These are phyloP conservation scores for Aphanomyces euteiches DNA, from an alignment of 352 stramenopile species.

Conservation along the genomic window DNA sequence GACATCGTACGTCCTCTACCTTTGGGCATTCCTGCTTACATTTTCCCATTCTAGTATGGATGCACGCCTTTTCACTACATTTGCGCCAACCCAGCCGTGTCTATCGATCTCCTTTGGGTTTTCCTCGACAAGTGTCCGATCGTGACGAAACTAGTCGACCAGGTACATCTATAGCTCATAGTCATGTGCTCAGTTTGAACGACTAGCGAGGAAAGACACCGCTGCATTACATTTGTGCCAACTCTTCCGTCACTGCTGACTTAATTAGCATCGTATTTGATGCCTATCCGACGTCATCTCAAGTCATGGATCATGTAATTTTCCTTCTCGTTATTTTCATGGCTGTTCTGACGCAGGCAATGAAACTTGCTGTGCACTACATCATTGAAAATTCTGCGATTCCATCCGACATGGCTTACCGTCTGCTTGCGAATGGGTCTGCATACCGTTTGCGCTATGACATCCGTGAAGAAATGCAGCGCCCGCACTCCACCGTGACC, in stretches of 20 bases:
- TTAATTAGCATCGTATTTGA: constrained; percentile 70
- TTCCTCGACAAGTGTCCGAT: constrained; percentile 61
- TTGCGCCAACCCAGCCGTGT: constrained; percentile 56
- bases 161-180: constrained; percentile 31
- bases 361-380: constrained; percentile 68
- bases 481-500: constrained; percentile 20
- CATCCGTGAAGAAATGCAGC: constrained; percentile 37
- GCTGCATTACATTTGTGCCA: constrained; percentile 61
- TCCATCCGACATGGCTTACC: constrained; percentile 42
- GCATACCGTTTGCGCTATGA: constrained; percentile 70
- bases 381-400: constrained; percentile 59
- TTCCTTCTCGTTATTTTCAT: neutral
- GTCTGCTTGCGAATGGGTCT: constrained; percentile 54
- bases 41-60: constrained; percentile 9
- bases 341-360: constrained; percentile 36
- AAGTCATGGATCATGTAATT: constrained; percentile 50
- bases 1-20: constrained; percentile 43
- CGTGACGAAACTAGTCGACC: constrained; percentile 51
- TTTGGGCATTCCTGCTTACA: neutral
- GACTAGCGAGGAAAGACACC: constrained; percentile 51
- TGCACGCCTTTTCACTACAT: constrained; percentile 63
- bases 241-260: constrained; percentile 45
- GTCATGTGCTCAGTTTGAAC: neutral
- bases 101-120: constrained; percentile 59
- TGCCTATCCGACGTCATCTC: constrained; percentile 51